These are phyloP conservation scores for Ganoderma resinaceum DNA, from an alignment of 1,284 basidiomycete species.

Conservation along the genomic window DNA sequence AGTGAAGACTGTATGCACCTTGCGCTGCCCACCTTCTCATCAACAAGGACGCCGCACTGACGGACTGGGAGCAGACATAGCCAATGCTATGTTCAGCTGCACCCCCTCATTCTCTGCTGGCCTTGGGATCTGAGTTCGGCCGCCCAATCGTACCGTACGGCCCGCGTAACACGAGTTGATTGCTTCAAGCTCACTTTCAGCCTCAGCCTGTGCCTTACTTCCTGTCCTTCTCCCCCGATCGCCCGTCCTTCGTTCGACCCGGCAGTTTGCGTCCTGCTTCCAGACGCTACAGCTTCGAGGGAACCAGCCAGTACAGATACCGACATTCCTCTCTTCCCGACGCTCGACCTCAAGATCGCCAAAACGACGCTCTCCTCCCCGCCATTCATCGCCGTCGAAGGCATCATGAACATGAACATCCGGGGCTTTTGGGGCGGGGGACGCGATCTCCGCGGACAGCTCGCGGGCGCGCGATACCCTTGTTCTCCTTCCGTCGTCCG, in stretches of 20 bases:
- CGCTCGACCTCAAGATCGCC: conserved; percentile 9
- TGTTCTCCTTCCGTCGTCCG: conserved; percentile 48
- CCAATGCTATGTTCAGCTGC: not conserved
- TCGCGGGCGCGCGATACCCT: conserved; percentile 39
- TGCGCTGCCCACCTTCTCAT: too few species aligned
- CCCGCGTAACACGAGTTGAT: not conserved
- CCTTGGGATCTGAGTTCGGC: not conserved
- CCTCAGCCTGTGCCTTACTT: not conserved
- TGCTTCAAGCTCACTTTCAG: not conserved
- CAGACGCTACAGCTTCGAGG: not conserved
- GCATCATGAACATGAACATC: conserved; percentile 46
- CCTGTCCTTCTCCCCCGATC: not conserved
- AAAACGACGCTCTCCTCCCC: conserved; percentile 30
- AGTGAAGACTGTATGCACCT: too few species aligned
- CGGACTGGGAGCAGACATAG: not conserved
- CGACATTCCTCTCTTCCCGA: not conserved
- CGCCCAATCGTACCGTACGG: not conserved
- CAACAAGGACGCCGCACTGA: too few species aligned
- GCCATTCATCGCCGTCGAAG: conserved; percentile 50
- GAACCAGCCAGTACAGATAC: too few species aligned
- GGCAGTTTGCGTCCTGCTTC: not conserved
- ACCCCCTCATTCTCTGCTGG: not conserved
- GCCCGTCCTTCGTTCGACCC: not conserved
- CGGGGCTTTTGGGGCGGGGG: conserved; percentile 45
- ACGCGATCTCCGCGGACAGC: conserved; percentile 26